Conservation (phyloP, 1,284 basidiomycete genomes). For the Boletus semigastroideus region DNA sequence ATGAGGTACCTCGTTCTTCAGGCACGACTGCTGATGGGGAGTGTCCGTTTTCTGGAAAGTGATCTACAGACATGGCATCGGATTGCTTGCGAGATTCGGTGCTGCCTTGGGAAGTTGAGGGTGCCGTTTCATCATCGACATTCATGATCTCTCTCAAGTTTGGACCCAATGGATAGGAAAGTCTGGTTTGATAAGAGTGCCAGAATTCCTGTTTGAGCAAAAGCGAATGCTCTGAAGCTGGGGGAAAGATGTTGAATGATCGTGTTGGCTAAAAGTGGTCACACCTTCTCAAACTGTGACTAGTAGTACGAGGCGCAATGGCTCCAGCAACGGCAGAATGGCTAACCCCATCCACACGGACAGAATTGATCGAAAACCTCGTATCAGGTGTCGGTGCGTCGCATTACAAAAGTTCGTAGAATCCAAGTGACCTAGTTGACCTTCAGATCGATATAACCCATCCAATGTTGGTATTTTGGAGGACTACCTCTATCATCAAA, state of each 20-base stretch:
- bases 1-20: constrained; percentile 5
- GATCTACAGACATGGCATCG: constrained; percentile 14
- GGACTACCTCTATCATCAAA: constrained; percentile 93
- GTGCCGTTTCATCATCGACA: constrained; percentile 12
- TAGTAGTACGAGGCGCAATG: constrained; percentile 17
- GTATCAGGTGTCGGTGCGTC: constrained; percentile 88
- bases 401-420: constrained; percentile 1
- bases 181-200: not conserved
- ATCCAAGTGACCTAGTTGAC: constrained; percentile 8
- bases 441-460: constrained; percentile 91
- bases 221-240: not conserved
- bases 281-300: constrained; percentile 3
- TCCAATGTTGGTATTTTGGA: constrained; percentile 90
- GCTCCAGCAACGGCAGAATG: constrained; percentile 53
- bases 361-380: constrained; percentile 85
- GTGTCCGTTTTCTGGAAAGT: constrained; percentile 1
- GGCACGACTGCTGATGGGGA: not conserved
- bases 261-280: constrained; percentile 7
- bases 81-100: constrained; percentile 6
- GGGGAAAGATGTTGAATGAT: too few species aligned
- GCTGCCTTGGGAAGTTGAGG: not conserved
- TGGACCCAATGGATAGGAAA: not conserved
- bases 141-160: constrained; percentile 15
- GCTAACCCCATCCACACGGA: constrained; percentile 70
- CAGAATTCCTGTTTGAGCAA: not conserved